Evolutionary conservation across 352 stramenopile genomes (phyloP), one percentile per base, ranked within the genome.

Genomic region (Pythium phragmiticola): DNA sequence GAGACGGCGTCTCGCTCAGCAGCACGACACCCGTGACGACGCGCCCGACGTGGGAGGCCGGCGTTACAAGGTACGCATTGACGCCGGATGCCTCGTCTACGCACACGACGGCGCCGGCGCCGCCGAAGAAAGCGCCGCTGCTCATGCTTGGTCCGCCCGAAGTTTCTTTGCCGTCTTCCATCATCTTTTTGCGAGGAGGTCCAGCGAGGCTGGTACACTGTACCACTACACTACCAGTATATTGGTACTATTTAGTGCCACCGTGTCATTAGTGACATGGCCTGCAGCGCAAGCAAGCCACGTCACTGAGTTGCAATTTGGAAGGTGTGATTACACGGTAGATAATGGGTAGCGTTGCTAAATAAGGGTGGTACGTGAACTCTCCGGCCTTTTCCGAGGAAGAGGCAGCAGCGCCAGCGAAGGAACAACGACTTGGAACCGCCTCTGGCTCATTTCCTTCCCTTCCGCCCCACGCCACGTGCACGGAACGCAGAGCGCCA

Each of bases 21-120:
- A 95, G 76, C 50, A 95, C 77, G 60, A 95, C 72, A 56, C 83
- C 87, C 34, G 87, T 95, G 58, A 94, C 87, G 23, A 95, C 82
- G 47, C 87, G 84, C 17, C 87, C 87, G 33, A 91, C 81, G 66
- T 95, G 87, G n/a, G 75, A 69, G 16, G 82, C 77, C 11, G 87
- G 85, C 0, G 78, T 60, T 8, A 95, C 85, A 11, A 94, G 75
- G 56, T 95, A 95, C 50, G 56, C 56, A 34, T 54, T 30, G 46
- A 12, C 33, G 4, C 12, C 33, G 13, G 34, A 17, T 3, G 50
- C 49, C n/a, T 16, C 33, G 11, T 59, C 42, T 19, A 69, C 16
- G 21, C 53, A 56, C 30, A 69, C 63, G 30, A 69, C 11, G 14
- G 63, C 46, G 39, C 63, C 63, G 33, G 63, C 63, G 19, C 63